Percentiles rank a stretch among this genome's conserved stretches.
Conservation (phyloP, 345 rosid genomes). For the Camelina laxa region DNA sequence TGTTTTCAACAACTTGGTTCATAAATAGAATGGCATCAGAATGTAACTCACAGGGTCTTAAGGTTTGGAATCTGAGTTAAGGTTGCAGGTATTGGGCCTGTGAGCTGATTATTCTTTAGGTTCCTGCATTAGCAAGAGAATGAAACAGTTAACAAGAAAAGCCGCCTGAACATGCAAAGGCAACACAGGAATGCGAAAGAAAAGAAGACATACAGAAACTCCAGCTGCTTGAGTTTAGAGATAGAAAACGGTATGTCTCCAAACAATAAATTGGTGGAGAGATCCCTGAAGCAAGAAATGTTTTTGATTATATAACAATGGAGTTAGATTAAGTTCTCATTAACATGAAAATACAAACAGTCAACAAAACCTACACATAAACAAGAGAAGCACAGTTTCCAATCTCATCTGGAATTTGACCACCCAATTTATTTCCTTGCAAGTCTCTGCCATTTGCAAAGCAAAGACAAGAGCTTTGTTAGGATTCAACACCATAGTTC, state of each 20-base stretch:
- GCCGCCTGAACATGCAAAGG: not conserved
- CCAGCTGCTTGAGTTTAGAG: slow-evolving; percentile 82
- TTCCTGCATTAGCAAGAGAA: slow-evolving; percentile 49
- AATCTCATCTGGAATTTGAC: slow-evolving; percentile 94
- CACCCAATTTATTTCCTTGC: slow-evolving; percentile 73
- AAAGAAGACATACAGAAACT: slow-evolving; percentile 54
- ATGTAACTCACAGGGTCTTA: slow-evolving; percentile 70
- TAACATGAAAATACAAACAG: not conserved
- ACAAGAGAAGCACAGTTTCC: slow-evolving; percentile 79
- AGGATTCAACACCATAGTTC: not conserved
- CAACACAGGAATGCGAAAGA: not conserved
- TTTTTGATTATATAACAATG: not conserved
- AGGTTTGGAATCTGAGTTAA: slow-evolving; percentile 89
- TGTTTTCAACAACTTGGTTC: not conserved
- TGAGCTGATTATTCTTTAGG: slow-evolving; percentile 77
- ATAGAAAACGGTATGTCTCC: slow-evolving; percentile 94
- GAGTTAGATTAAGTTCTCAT: not conserved
- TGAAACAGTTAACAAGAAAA: not conserved
- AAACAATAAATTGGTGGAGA: slow-evolving; percentile 66
- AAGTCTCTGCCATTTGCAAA: slow-evolving; percentile 60
- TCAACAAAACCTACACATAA: slow-evolving; percentile 52
- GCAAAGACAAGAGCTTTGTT: not conserved
- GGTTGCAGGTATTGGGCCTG: slow-evolving; percentile 93
- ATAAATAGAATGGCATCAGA: not conserved
- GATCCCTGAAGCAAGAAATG: slow-evolving; percentile 58